Base-by-base conservation (phyloP, 352 stramenopile species). In the Phytopythium montanum region DNA sequence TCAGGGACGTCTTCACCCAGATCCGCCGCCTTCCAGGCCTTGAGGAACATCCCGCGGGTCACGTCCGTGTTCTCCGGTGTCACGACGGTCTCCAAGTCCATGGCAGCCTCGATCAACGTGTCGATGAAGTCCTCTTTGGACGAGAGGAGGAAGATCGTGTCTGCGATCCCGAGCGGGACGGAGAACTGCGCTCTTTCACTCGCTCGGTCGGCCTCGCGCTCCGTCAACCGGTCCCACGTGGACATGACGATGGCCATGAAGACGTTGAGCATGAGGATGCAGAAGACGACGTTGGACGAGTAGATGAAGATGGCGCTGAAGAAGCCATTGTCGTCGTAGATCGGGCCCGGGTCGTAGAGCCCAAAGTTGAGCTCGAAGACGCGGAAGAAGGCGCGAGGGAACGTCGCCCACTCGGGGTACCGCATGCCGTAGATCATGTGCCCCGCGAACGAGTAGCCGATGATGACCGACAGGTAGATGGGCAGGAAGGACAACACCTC, bases 201-300 rank as follows among this genome's bases (percentile, higher is more conserved):
- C 5, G 73, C 67, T 10, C 74, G 78, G 16, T 84, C 75, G 19
- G 66, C 60, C 62, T 89, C 79, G 36, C 75, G 62, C n/a, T 87
- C 79, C 0, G 69, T 73, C 21, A 86, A 66, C 0, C 77, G 65
- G 31, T 89, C 76, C 79, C 79, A 87, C 28, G 77, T 89, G 42
- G 69, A 85, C 77, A 89, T 87, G 51, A 89, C 76, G 58, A 89
- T 89, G 21, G 79, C 79, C 79, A 89, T 89, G 58, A 89, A 89
- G 1, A 89, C 71, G 49, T 89, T 89, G 41, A 89, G 73, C 79
- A 89, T 86, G 56, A 89, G 75, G 57, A 89, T 89, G 56, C 76
- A 87, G 54, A 89, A 89, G 6, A 89, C 75, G 36, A 81, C 62
- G 49, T 79, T 89, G 2, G 75, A 73, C 10, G 79, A 80, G 68